phyloP scores from a whole-genome alignment of 129 eudicot genomes.

The Kitagawia praeruptora region DNA sequence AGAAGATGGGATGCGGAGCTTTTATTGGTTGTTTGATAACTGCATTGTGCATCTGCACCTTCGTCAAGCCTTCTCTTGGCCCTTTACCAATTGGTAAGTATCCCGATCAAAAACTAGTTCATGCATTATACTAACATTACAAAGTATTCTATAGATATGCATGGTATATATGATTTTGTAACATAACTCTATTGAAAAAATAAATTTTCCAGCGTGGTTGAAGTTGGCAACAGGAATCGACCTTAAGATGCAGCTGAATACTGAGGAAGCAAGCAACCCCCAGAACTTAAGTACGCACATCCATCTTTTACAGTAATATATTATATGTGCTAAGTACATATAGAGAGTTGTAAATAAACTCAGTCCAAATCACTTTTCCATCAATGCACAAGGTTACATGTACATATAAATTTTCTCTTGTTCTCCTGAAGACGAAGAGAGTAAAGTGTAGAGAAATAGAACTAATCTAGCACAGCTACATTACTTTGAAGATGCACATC shows the following conservation, averaged over 20 bases:
- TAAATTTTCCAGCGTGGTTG: slow-evolving; percentile 21
- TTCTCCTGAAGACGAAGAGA: too few species aligned
- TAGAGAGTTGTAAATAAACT: background rate
- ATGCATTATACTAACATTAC: background rate
- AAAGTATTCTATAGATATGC: too few species aligned
- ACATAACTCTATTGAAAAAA: too few species aligned
- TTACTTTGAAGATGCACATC: too few species aligned
- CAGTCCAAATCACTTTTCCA: too few species aligned
- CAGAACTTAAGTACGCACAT: slow-evolving; percentile 10
- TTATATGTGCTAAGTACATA: too few species aligned
- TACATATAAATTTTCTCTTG: too few species aligned
- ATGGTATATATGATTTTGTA: too few species aligned
- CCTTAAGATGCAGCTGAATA: slow-evolving; percentile 20
- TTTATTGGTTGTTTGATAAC: slow-evolving; percentile 38
- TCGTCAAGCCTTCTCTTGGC: slow-evolving; percentile 38
- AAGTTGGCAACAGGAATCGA: slow-evolving; percentile 18
- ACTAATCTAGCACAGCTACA: too few species aligned
- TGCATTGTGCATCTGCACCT: slow-evolving; percentile 29
- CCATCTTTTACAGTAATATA: background rate
- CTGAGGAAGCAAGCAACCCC: slow-evolving; percentile 14
- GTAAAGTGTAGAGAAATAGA: too few species aligned
- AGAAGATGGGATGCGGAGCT: slow-evolving; percentile 27
- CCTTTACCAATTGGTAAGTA: slow-evolving; percentile 25
- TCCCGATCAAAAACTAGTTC: background rate
- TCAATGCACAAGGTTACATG: too few species aligned